Evolutionary conservation across 495 filamentous ascomycete genomes (phyloP).

Genomic region (Aspergillus egyptiacus): DNA sequence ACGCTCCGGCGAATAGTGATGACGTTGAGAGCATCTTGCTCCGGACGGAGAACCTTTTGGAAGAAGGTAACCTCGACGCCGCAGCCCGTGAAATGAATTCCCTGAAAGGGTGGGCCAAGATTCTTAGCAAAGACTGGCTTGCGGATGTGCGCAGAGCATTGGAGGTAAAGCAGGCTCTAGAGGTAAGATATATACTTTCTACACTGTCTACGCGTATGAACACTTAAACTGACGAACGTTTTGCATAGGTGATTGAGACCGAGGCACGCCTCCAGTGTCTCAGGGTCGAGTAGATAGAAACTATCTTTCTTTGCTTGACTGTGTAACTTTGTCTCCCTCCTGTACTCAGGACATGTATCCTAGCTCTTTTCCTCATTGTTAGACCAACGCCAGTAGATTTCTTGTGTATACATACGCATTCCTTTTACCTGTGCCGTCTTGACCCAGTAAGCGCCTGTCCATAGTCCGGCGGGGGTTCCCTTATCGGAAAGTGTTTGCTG

Average conservation of each 20-base stretch:
- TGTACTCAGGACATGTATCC: slow-evolving; percentile 39
- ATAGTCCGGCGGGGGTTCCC: not conserved
- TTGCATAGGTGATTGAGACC: slow-evolving; percentile 42
- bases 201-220: not conserved
- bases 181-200: slow-evolving; percentile 52
- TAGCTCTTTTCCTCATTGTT: slow-evolving; percentile 38
- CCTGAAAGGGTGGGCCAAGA: slow-evolving; percentile 88
- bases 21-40: slow-evolving; percentile 93
- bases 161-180: slow-evolving; percentile 92
- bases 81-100: slow-evolving; percentile 94
- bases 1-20: slow-evolving; percentile 75
- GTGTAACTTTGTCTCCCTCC: slow-evolving; percentile 32
- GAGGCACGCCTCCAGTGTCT: slow-evolving; percentile 47
- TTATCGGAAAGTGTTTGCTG: slow-evolving; percentile 13
- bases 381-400: slow-evolving; percentile 42
- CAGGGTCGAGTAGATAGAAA: slow-evolving; percentile 41
- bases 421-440: too few species aligned
- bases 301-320: slow-evolving; percentile 30
- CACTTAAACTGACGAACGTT: slow-evolving; percentile 19
- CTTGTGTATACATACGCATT: slow-evolving; percentile 22
- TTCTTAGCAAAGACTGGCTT: slow-evolving; percentile 87
- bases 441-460: too few species aligned
- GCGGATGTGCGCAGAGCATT: slow-evolving; percentile 79
- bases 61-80: slow-evolving; percentile 85
- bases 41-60: slow-evolving; percentile 77